Evolutionary conservation across 2,329 filamentous ascomycete species (phyloP).

Genomic region (Fusarium equiseti): DNA sequence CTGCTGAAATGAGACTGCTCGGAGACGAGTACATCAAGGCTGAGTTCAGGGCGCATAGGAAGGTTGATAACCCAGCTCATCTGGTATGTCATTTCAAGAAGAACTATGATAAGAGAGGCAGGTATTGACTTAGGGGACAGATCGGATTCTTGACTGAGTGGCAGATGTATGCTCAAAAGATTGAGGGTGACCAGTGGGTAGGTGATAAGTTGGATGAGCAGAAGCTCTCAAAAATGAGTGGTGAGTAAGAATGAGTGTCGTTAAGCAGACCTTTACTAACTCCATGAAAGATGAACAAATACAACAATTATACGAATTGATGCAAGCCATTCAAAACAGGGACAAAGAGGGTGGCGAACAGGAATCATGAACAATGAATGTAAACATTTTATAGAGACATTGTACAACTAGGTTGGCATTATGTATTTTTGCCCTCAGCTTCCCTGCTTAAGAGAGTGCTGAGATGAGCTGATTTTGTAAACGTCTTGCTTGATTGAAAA

Average conservation of each 20-base stretch:
- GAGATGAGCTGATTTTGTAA: neutral
- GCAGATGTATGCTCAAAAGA: slow-evolving; percentile 92
- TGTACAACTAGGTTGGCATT: neutral
- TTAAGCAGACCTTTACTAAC: slow-evolving; percentile 13
- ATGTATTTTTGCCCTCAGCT: neutral
- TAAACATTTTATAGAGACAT: slow-evolving; percentile 22
- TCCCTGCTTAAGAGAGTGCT: neutral
- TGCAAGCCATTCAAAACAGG: slow-evolving; percentile 77
- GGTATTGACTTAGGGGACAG: slow-evolving; percentile 58
- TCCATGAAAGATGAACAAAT: slow-evolving; percentile 82
- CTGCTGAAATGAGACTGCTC: slow-evolving; percentile 79
- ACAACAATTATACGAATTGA: slow-evolving; percentile 92
- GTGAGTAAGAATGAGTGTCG: slow-evolving; percentile 61
- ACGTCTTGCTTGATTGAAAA: neutral
- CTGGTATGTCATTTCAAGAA: slow-evolving; percentile 69
- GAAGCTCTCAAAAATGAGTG: slow-evolving; percentile 95
- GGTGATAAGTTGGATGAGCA: slow-evolving; percentile 84
- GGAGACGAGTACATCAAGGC: slow-evolving; percentile 94
- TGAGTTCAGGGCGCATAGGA: slow-evolving; percentile 87
- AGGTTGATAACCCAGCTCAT: slow-evolving; percentile 90
- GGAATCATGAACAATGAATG: slow-evolving; percentile 37
- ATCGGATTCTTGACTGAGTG: slow-evolving; percentile 97
- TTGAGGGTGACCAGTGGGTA: slow-evolving; percentile 88
- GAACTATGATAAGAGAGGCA: neutral
- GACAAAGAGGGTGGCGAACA: slow-evolving; percentile 45